Percentiles rank a stretch among this genome's conserved stretches.
phyloP scores from a whole-genome alignment of 2,329 filamentous ascomycete species.

The Trichoderma sp. region DNA sequence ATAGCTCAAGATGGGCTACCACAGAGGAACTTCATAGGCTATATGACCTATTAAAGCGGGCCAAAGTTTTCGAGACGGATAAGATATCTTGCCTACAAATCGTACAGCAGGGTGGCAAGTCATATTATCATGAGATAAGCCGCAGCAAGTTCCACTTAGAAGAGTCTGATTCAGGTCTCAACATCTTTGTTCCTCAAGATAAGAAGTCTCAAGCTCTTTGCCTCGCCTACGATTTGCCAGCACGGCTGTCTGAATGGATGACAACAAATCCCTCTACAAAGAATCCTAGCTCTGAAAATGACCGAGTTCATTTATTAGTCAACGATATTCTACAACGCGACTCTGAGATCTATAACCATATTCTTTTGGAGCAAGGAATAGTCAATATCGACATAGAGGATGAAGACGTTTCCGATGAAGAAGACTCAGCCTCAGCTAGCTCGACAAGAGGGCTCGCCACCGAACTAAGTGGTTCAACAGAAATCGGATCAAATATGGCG shows the following conservation, averaged over 20 bases:
- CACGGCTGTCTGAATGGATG: not conserved
- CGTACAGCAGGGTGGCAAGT: not conserved
- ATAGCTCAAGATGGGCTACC: not conserved
- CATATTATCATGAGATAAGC: not conserved
- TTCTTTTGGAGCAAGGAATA: not conserved
- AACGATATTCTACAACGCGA: not conserved
- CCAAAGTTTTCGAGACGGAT: not conserved
- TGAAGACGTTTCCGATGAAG: not conserved
- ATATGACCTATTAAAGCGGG: not conserved
- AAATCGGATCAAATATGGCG: not conserved
- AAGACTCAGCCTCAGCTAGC: not conserved
- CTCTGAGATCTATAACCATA: not conserved
- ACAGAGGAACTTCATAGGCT: not conserved
- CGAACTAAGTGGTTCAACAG: not conserved
- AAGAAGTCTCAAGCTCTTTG: not conserved
- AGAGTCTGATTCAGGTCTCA: not conserved
- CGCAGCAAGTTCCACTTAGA: not conserved
- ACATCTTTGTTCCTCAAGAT: not conserved
- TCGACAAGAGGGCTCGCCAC: not conserved
- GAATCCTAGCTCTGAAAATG: conserved; percentile 23
- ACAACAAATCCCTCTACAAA: not conserved
- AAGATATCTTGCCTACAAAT: not conserved
- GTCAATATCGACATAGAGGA: not conserved
- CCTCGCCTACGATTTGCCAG: not conserved
- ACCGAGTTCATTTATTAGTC: not conserved